Percentiles rank a stretch among this genome's conserved stretches.
Conservation (phyloP, 2,329 filamentous ascomycete species). For the Alternaria consortialis region DNA sequence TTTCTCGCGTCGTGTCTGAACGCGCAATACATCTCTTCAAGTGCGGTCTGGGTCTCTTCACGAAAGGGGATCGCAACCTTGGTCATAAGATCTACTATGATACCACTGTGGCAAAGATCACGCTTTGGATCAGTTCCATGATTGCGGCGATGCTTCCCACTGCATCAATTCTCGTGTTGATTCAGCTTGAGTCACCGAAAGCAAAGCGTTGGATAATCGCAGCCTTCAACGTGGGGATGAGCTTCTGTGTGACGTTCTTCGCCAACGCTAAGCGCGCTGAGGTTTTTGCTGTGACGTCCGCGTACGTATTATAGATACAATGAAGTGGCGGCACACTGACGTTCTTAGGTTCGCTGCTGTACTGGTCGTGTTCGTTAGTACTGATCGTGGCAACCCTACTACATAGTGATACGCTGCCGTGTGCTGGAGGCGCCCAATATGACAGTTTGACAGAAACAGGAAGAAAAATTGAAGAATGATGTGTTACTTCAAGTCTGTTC, state of each 20-base stretch:
- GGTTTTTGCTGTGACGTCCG: constrained; percentile 38
- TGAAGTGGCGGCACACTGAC: neutral
- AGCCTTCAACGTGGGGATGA: constrained; percentile 34
- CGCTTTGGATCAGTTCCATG: constrained; percentile 29
- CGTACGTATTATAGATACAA: constrained; percentile 22
- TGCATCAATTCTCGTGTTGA: constrained; percentile 28
- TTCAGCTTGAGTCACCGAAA: constrained; percentile 18
- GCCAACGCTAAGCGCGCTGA: constrained; percentile 35
- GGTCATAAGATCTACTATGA: constrained; percentile 5
- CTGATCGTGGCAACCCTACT: neutral
- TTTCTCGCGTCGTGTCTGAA: constrained; percentile 19
- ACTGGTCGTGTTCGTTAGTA: constrained; percentile 10
- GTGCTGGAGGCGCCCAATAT: neutral
- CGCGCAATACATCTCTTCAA: constrained; percentile 15
- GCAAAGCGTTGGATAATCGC: constrained; percentile 28
- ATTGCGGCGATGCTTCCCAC: constrained; percentile 35
- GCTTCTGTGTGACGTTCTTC: constrained; percentile 28
- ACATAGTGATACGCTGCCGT: neutral
- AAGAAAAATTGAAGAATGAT: neutral
- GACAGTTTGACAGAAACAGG: neutral
- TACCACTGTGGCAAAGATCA: constrained; percentile 6
- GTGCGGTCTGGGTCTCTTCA: constrained; percentile 2
- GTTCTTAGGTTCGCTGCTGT: constrained; percentile 11
- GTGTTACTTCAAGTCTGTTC: neutral
- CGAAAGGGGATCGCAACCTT: neutral